Evolutionary conservation across 345 rosid genomes (phyloP).

Genomic region (Raphanus raphanistrum): DNA sequence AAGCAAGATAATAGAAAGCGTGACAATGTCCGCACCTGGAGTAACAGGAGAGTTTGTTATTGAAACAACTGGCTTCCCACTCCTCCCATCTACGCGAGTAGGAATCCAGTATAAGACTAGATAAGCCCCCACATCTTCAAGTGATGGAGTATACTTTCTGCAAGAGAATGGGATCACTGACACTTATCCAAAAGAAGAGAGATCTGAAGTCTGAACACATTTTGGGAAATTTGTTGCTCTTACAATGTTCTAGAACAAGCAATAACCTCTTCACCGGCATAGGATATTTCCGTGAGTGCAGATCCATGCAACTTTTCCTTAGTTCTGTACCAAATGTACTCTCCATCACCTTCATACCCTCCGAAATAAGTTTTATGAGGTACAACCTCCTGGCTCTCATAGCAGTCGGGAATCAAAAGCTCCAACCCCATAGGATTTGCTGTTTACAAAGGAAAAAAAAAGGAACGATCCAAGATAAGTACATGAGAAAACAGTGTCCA

Average conservation of each 20-base stretch:
- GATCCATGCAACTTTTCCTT: constrained; percentile 59
- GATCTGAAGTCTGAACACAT: constrained; percentile 12
- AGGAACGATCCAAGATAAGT: constrained; percentile 6
- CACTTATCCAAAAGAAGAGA: constrained; percentile 1
- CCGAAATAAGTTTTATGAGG: constrained; percentile 87
- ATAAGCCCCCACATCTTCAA: constrained; percentile 81
- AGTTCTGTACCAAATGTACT: constrained; percentile 78
- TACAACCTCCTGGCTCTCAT: constrained; percentile 64
- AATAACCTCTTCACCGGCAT: constrained; percentile 50
- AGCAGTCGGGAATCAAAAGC: constrained; percentile 71
- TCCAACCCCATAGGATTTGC: constrained; percentile 91
- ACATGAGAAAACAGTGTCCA: constrained; percentile 7
- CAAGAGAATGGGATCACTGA: constrained; percentile 24
- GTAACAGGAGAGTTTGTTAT: constrained; percentile 67
- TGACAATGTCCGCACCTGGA: constrained; percentile 57
- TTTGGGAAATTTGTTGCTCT: constrained; percentile 40
- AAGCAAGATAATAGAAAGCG: neutral
- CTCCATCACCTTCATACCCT: constrained; percentile 85
- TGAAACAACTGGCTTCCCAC: constrained; percentile 77
- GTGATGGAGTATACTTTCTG: constrained; percentile 82
- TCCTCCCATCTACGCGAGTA: constrained; percentile 77
- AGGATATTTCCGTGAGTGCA: constrained; percentile 57
- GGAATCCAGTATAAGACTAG: constrained; percentile 86
- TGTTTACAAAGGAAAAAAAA: constrained; percentile 36
- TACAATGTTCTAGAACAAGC: constrained; percentile 66